A percentile compares a stretch with the other conserved stretches of the same genome.
Evolutionary conservation across 192 early-diverging fungal genomes (phyloP).

Genomic region (Lobosporangium transversale): DNA sequence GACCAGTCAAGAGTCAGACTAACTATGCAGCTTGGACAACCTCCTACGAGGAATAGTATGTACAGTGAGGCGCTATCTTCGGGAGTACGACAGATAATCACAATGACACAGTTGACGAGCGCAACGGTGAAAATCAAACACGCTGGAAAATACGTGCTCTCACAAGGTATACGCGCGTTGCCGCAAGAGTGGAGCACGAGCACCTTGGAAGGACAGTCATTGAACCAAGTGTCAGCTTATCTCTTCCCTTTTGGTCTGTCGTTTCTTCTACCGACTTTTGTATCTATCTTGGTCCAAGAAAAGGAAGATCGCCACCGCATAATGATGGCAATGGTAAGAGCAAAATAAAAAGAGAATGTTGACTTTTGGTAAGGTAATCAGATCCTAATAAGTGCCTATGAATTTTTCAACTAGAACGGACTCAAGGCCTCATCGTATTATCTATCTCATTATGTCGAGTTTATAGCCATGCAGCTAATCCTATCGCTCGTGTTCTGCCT

Average conservation of each 20-base stretch:
- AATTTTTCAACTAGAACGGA: slow-evolving; percentile 25
- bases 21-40: slow-evolving; percentile 38
- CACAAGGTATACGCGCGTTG: slow-evolving; percentile 31
- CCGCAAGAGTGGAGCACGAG: slow-evolving; percentile 16
- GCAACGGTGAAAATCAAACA: slow-evolving; percentile 36
- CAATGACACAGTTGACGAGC: slow-evolving; percentile 26
- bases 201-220: neutral
- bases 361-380: neutral
- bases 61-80: neutral
- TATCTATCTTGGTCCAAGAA: slow-evolving; percentile 42
- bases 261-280: slow-evolving; percentile 42
- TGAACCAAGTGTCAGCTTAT: slow-evolving; percentile 14
- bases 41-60: neutral
- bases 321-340: slow-evolving; percentile 53
- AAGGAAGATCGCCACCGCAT: slow-evolving; percentile 43
- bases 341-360: neutral
- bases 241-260: slow-evolving; percentile 43
- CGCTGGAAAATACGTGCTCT: slow-evolving; percentile 20
- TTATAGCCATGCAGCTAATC: slow-evolving; percentile 43
- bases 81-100: slow-evolving; percentile 31
- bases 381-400: neutral
- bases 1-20: slow-evolving; percentile 1
- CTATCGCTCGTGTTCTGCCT: slow-evolving; percentile 33
- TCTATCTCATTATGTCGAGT: slow-evolving; percentile 38
- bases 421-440: slow-evolving; percentile 31